Evolutionary conservation across 2,329 filamentous ascomycete species (phyloP).

Genomic region (Colletotrichum magnum): DNA sequence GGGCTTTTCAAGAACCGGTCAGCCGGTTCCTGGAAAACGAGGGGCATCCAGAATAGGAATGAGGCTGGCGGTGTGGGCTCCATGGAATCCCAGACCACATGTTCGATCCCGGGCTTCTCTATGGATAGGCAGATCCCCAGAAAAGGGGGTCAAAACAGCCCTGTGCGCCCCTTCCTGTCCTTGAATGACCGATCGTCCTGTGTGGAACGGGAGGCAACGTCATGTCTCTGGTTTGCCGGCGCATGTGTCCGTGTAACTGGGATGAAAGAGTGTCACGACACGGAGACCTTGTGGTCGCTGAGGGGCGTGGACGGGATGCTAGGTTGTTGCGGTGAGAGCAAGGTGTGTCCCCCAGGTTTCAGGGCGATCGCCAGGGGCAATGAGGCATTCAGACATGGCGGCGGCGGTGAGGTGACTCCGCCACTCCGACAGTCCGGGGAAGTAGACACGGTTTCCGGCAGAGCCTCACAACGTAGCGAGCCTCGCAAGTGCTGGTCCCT

Average conservation of each 20-base stretch:
- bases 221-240: slow-evolving; percentile 1
- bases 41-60: background rate
- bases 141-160: slow-evolving; percentile 31
- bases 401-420: slow-evolving; percentile 22
- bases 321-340: slow-evolving; percentile 12
- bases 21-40: slow-evolving; percentile 16
- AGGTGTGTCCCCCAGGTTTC: slow-evolving; percentile 28
- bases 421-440: slow-evolving; percentile 33
- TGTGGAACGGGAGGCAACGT: slow-evolving; percentile 4
- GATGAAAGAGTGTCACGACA: slow-evolving; percentile 7
- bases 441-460: slow-evolving; percentile 33
- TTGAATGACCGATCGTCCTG: slow-evolving; percentile 5
- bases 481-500: background rate
- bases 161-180: slow-evolving; percentile 2
- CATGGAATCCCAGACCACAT: slow-evolving; percentile 25
- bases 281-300: background rate
- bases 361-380: slow-evolving; percentile 32
- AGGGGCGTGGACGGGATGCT: background rate
- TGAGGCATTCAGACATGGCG: slow-evolving; percentile 21
- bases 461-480: slow-evolving; percentile 28
- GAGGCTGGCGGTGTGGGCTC: slow-evolving; percentile 18
- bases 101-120: slow-evolving; percentile 27
- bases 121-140: slow-evolving; percentile 17
- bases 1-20: slow-evolving; percentile 12
- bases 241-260: slow-evolving; percentile 28